A percentile compares a stretch with the other conserved stretches of the same genome.
These are phyloP conservation scores for Fonsecaea multimorphosa DNA, from an alignment of 2,329 filamentous ascomycete species.

Conservation along the genomic window DNA sequence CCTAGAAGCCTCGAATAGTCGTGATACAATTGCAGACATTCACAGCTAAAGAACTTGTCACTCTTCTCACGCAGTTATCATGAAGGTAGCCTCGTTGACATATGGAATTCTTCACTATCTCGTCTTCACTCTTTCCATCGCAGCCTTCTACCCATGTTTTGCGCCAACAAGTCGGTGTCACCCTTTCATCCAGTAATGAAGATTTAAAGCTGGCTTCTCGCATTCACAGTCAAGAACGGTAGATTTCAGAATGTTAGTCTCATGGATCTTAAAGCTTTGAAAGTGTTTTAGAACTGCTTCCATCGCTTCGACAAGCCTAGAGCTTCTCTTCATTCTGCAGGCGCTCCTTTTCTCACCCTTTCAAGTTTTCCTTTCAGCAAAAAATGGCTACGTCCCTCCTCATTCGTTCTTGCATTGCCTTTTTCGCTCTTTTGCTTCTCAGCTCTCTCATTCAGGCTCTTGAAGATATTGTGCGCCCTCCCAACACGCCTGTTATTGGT, in stretches of 20 bases:
- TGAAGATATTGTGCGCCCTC: not conserved
- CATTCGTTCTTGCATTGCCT: not conserved
- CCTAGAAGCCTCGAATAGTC: not conserved
- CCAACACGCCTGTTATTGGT: slow-evolving; percentile 5
- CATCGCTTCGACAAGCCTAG: not conserved
- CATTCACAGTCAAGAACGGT: not conserved
- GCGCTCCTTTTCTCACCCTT: not conserved
- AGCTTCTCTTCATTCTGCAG: not conserved
- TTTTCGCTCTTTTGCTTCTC: slow-evolving; percentile 1
- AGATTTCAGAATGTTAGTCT: not conserved
- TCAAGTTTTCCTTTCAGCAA: not conserved
- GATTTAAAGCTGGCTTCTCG: too few relatives aligned
- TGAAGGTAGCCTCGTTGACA: not conserved
- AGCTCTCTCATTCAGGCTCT: not conserved
- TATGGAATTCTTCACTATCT: not conserved
- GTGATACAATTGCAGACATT: not conserved
- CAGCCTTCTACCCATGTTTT: not conserved
- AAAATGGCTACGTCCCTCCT: not conserved
- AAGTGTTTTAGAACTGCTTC: not conserved
- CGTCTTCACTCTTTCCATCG: not conserved
- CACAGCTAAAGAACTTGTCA: not conserved
- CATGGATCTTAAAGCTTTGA: not conserved
- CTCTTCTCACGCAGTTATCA: not conserved
- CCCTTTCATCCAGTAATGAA: not conserved
- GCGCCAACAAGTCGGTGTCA: not conserved